A percentile compares a stretch with the other conserved stretches of the same genome.
These are phyloP conservation scores for Colletotrichum camelliae DNA, from an alignment of 2,329 filamentous ascomycete genomes.

Conservation along the genomic window DNA sequence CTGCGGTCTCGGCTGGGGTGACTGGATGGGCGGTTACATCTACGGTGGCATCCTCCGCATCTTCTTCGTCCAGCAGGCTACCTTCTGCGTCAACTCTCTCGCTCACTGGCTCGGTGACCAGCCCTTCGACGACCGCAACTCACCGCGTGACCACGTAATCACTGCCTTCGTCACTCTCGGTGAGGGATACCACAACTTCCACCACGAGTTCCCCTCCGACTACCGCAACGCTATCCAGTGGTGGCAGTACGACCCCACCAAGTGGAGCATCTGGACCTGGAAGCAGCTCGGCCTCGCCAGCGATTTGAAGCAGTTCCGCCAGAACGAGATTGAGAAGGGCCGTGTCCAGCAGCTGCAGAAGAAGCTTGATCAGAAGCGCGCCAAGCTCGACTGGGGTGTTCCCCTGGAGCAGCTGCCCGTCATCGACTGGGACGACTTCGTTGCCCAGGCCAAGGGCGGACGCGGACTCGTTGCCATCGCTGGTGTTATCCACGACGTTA, in stretches of 20 bases:
- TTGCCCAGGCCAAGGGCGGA: conserved; percentile 77
- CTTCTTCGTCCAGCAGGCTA: conserved; percentile 90
- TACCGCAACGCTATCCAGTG: conserved; percentile 92
- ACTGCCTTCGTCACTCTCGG: conserved; percentile 86
- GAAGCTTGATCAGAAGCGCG: conserved; percentile 89
- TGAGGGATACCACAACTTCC: conserved; percentile 94
- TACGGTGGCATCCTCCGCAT: conserved; percentile 86
- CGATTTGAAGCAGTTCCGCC: conserved; percentile 88
- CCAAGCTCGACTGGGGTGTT: conserved; percentile 83
- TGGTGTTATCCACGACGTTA: conserved; percentile 85
- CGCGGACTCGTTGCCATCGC: conserved; percentile 79
- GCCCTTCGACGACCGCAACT: conserved; percentile 92
- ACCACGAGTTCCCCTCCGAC: conserved; percentile 92
- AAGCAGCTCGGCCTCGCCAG: conserved; percentile 85
- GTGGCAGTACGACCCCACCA: conserved; percentile 92
- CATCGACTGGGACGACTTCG: conserved; percentile 86
- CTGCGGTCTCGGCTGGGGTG: conserved; percentile 79
- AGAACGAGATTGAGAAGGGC: conserved; percentile 93
- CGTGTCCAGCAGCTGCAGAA: conserved; percentile 88
- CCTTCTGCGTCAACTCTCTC: conserved; percentile 91
- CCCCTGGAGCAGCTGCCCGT: conserved; percentile 86
- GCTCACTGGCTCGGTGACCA: conserved; percentile 93
- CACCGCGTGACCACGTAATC: conserved; percentile 85
- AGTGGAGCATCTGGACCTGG: conserved; percentile 86
- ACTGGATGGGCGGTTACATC: conserved; percentile 82